Base-by-base conservation (phyloP, 1,284 basidiomycete species). In the Thecaphora thlaspeos region DNA sequence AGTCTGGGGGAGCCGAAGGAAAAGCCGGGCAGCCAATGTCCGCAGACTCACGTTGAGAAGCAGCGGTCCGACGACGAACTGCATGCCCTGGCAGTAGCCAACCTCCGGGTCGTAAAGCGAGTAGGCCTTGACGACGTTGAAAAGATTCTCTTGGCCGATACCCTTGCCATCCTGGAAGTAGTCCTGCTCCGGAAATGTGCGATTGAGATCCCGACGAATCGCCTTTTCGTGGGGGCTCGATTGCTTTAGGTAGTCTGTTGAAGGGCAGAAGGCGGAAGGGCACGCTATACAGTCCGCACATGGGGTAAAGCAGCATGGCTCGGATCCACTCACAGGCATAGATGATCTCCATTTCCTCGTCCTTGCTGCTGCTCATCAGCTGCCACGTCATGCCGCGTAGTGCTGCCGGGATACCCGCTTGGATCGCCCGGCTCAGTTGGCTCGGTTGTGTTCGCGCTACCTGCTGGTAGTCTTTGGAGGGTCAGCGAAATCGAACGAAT, bases 351-450 rank as follows among this genome's bases (percentile, higher is more conserved):
- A 97, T 82, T 65, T 88, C 87, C 8, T 83, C 81, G 70, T 96
- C 91, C 80, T 99, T 7, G 90, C 90, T 24, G 88, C 90, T 49
- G 45, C 55, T 91, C 92, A 98, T 96, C 77, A 97, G 83, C 78
- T 98, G 94, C 94, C 94, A 98, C 80, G 95, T 88, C 86, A 96
- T 93, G 21, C 93, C 93, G 42, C 93, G 85, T 37, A 91, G 79
- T 0, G 87, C 84, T 34, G 86, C 82, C 1, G 93, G 95, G 30
- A 99, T 91, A 1, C 94, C 94, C 51, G 83, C 84, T 71, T 95
- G 91, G 55, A 99, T 98, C 1, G 92, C 94, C 64, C 83, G 83
- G 7, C 90, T 90, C 18, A 99, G 82, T 55, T 88, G 84, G 1
- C 65, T 56, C 0, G 75, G 75, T 15, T 63, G 59, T 2, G 54